Percentiles rank a stretch among this genome's conserved stretches.
Evolutionary conservation across 2,329 filamentous ascomycete genomes (phyloP).

Genomic region (Sporothrix euskadiensis): DNA sequence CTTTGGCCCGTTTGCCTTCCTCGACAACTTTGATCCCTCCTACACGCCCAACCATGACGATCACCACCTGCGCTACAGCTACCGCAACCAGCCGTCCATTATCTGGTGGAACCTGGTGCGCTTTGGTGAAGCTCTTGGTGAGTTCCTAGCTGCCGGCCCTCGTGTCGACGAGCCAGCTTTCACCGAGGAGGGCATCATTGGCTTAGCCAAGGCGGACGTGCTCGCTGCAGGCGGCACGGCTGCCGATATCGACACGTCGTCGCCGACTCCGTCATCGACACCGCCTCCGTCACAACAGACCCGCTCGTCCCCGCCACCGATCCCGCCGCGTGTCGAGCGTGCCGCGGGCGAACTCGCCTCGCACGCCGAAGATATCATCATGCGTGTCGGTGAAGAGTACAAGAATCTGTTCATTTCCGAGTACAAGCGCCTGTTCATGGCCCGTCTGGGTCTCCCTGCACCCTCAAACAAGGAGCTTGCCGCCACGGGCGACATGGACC

Average conservation of each 20-base stretch:
- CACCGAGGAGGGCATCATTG: slow-evolving; percentile 65
- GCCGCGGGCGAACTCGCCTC: slow-evolving; percentile 69
- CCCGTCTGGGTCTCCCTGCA: slow-evolving; percentile 66
- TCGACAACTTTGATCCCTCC: slow-evolving; percentile 91
- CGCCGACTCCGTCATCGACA: neutral
- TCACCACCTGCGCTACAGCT: slow-evolving; percentile 79
- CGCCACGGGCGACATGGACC: slow-evolving; percentile 74
- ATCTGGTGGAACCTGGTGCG: slow-evolving; percentile 99
- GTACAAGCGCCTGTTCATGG: slow-evolving; percentile 82
- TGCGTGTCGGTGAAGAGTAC: slow-evolving; percentile 80
- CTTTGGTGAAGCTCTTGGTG: slow-evolving; percentile 83
- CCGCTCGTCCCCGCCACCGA: slow-evolving; percentile 32
- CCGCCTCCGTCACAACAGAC: neutral
- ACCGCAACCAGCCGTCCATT: slow-evolving; percentile 90
- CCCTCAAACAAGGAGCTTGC: slow-evolving; percentile 40
- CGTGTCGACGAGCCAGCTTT: slow-evolving; percentile 72
- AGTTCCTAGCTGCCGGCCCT: slow-evolving; percentile 77
- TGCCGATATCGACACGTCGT: neutral
- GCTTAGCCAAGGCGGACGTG: slow-evolving; percentile 28
- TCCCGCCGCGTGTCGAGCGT: slow-evolving; percentile 58
- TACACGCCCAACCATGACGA: slow-evolving; percentile 99
- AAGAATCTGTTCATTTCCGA: slow-evolving; percentile 83
- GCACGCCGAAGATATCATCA: slow-evolving; percentile 82
- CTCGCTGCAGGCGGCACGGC: neutral
- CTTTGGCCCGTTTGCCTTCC: slow-evolving; percentile 95